Base-by-base conservation (phyloP, 2,329 filamentous ascomycete genomes). In the Fusarium veterinarium region DNA sequence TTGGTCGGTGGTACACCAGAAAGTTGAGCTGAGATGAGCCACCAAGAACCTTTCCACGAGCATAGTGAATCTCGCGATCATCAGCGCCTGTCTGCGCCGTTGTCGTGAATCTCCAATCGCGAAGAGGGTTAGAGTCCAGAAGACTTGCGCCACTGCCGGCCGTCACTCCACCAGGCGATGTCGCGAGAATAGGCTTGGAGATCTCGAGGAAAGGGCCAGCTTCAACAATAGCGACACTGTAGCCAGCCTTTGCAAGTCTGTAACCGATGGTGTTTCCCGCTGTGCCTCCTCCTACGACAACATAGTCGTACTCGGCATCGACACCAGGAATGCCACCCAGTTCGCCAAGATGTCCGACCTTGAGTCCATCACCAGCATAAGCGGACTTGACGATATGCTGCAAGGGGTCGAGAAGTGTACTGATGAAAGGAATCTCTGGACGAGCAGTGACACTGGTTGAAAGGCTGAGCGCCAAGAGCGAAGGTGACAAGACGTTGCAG, bases 271-370 rank as follows among this genome's bases (percentile, higher is more conserved):
- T 76, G 41, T 80, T 76, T 33, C 83, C 83, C 5, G 80, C 82
- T 0, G 79, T 83, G 25, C 83, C 83, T 37, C 83, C 83, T 35
- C 83, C 82, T 28, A 83, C 76, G 13, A 84, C 68, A 5, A 79
- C 46, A n/a, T 79, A 78, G 64, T 79, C 77, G 38, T 67, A 75
- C 6, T 57, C 60, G 28, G 66, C 63, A 16, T 75, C 63, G 2
- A 60, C 59, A 6, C 72, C 73, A 1, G 60, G 72, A 2, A 71
- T 59, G 0, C 72, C 69, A 4, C 72, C 72, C 14, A 72, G 6
- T 2, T 63, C 38, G 6, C 72, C 72, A 6, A 74, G 71, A 3
- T 69, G 23, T 38, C 71, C 71, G 41, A 72, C 71, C 42, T 69
- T 72, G n/a, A 69, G 30, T 28, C 71, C 72, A 72, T 74, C 72